Evolutionary conservation across 768 basidiomycete species (phyloP).

Genomic region (Saitozyma sp.): DNA sequence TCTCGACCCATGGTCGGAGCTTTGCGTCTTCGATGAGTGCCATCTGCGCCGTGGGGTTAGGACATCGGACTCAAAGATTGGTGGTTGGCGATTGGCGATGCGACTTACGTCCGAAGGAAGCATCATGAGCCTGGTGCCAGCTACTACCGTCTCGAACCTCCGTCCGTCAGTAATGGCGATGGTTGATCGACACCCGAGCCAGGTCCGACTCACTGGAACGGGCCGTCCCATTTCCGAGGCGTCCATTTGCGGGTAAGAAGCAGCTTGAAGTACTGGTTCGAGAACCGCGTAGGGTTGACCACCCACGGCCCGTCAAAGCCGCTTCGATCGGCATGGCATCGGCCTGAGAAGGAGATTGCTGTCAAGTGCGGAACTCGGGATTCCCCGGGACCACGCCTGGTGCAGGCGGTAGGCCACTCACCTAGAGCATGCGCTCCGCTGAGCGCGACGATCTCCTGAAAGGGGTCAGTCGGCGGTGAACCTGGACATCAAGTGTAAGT

Average conservation of each 20-base stretch:
- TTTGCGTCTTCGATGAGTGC: slow-evolving; percentile 48
- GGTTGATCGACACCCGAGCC: not conserved
- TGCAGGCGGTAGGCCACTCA: slow-evolving; percentile 1
- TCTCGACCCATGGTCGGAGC: slow-evolving; percentile 50
- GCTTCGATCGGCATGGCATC: slow-evolving; percentile 51
- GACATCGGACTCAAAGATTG: not conserved
- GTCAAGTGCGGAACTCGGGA: too few species aligned
- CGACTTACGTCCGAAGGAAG: slow-evolving; percentile 50
- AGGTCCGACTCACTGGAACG: slow-evolving; percentile 44
- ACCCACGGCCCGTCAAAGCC: slow-evolving; percentile 54
- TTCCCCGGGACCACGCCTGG: too few species aligned
- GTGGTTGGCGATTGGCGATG: not conserved
- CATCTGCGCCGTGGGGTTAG: slow-evolving; percentile 36
- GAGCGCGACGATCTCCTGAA: slow-evolving; percentile 52
- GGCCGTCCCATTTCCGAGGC: slow-evolving; percentile 52
- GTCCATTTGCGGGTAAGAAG: slow-evolving; percentile 49
- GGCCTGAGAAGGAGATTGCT: slow-evolving; percentile 10
- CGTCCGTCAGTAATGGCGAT: not conserved
- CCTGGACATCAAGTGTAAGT: not conserved
- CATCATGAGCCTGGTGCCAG: slow-evolving; percentile 53
- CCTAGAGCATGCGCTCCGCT: slow-evolving; percentile 52
- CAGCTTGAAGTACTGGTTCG: slow-evolving; percentile 53
- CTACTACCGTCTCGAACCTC: slow-evolving; percentile 47
- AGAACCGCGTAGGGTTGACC: slow-evolving; percentile 53
- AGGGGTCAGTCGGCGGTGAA: not conserved